Base-by-base conservation (phyloP, 176 grass and related monocot species). In the Phoenix dactylifera region DNA sequence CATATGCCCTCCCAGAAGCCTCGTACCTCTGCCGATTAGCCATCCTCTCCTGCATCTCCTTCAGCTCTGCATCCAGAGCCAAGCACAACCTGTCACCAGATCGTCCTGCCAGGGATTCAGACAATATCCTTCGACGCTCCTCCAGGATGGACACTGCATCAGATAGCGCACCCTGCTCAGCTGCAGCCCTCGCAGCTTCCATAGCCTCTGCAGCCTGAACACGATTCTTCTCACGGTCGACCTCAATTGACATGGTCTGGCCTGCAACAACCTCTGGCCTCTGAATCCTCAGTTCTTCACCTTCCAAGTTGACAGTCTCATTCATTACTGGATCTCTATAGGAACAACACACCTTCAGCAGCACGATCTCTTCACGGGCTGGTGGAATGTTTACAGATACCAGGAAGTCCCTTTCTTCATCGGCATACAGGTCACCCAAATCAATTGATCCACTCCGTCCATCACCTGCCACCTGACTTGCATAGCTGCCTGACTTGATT, bases 11-110 rank as follows among this genome's bases (percentile, higher is more conserved):
- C 22, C 93, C 93, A 5, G 87, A 88, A 35, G 72, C 18, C 58
- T 85, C 84, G 4, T 97, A 97, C 14, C 77, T 71, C 53, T 80
- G 84, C 26, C 78, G 82, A 30, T 60, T 88, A 5, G 74, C 75
- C 93, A 97, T 91, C 81, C 87, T 91, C 59, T 91, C 87, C 73
- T 97, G 87, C 84, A 97, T 91, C 72, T 91, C 81, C 76, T 74
- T 83, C 23, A 97, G 52, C 53, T 97, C 93, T 16, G 87, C 84
- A 14, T 91, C 87, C 55, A 97, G 76, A 69, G 81, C 64, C 55
- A 83, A 52, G 51, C 78, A 92, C 4, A 97, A 76, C 71, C 48
- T 69, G 49, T 91, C 93, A 29, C 93, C 81, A 0, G 72, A 87
- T 57, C 56, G 68, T n/a, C 76, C 78, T 22, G 87, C 82, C 10